A percentile compares a stretch with the other conserved stretches of the same genome.
Evolutionary conservation across 176 grass and related monocot species (phyloP).

Genomic region (Avena eriantha): DNA sequence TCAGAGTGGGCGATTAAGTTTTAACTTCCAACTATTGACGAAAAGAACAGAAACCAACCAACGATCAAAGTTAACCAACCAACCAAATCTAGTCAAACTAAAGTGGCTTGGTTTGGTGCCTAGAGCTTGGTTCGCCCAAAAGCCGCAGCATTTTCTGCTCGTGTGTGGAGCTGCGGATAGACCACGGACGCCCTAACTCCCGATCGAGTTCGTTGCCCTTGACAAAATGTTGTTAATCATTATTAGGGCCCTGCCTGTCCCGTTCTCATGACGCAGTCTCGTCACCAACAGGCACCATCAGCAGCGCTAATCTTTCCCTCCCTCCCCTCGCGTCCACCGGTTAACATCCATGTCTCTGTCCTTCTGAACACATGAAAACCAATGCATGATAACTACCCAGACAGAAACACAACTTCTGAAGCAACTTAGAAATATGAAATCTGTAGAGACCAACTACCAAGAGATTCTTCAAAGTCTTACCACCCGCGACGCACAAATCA

Average conservation of each 20-base stretch:
- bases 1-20: no score
- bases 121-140: not conserved
- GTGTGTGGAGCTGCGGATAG: not conserved
- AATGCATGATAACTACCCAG: no score
- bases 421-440: no score
- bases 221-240: not conserved
- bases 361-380: no score
- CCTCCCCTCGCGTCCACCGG: not conserved
- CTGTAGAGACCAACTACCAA: no score
- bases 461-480: no score
- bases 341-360: not conserved
- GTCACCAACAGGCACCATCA: no score
- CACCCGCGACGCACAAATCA: no score
- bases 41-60: no score
- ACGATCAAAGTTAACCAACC: constrained; percentile 14
- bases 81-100: constrained; percentile 33
- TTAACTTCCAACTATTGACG: no score
- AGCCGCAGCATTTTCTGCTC: not conserved
- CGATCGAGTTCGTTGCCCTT: not conserved
- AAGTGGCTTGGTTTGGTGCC: constrained; percentile 16
- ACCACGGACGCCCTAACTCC: not conserved
- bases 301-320: not conserved
- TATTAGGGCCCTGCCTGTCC: constrained; percentile 2
- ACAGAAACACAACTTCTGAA: no score
- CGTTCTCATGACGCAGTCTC: no score